phyloP scores from a whole-genome alignment of 208 protist species.

The Crithidia sp. region DNA sequence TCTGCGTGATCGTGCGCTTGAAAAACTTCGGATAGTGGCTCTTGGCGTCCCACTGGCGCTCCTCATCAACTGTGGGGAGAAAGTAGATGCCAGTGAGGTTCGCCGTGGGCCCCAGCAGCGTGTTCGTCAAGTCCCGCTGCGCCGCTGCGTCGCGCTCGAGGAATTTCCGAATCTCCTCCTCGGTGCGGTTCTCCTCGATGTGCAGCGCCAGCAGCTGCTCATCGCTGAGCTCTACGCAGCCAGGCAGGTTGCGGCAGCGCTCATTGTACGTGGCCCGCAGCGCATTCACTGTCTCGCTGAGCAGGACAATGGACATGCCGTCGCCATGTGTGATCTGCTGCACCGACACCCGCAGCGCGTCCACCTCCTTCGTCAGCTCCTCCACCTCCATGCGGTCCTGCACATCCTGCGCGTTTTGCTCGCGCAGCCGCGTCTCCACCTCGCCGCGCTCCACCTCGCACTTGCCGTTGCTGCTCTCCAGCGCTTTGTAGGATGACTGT shows the following conservation, averaged over 20 bases:
- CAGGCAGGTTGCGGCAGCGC: constrained; percentile 15
- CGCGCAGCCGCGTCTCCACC: not conserved
- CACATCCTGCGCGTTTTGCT: constrained; percentile 5
- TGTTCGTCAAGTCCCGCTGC: constrained; percentile 12
- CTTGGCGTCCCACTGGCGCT: not conserved
- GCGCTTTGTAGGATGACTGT: constrained; percentile 10
- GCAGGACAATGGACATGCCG: constrained; percentile 26
- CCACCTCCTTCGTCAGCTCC: constrained; percentile 20
- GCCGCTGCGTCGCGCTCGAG: constrained; percentile 19
- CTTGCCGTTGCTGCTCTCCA: constrained; percentile 25
- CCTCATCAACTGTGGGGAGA: constrained; percentile 16
- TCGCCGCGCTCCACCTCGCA: constrained; percentile 13
- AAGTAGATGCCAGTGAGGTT: constrained; percentile 20
- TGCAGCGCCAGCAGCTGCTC: constrained; percentile 30
- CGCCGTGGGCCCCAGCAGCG: not conserved
- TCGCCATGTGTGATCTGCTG: constrained; percentile 22
- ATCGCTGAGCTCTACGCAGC: constrained; percentile 29
- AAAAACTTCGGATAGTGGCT: constrained; percentile 24
- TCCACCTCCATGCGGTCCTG: constrained; percentile 7
- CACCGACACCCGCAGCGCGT: constrained; percentile 29
- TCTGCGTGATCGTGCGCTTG: constrained; percentile 29
- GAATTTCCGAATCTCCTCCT: constrained; percentile 19
- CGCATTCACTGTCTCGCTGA: constrained; percentile 14
- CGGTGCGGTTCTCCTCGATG: constrained; percentile 14
- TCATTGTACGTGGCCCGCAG: constrained; percentile 20